Conservation (phyloP, 345 rosid species). For the Ailanthus altissimus region DNA sequence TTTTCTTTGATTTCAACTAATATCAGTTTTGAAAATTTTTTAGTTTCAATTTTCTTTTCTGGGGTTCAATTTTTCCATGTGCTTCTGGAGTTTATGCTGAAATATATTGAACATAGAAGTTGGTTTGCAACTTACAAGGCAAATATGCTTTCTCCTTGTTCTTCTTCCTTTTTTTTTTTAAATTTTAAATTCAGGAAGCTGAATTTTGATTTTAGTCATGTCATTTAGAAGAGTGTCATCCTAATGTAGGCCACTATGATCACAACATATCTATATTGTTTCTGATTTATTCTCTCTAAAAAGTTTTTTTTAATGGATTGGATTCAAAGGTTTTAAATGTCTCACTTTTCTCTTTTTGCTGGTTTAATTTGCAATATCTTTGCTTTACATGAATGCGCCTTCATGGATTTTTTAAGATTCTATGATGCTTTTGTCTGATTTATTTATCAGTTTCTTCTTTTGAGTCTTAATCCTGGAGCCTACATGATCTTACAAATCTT, state of each 20-base stretch:
- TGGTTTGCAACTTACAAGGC: conserved; percentile 1
- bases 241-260: not conserved
- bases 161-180: not conserved
- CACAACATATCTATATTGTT: not conserved
- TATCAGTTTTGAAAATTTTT: not conserved
- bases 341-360: not conserved
- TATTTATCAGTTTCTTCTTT: too few species aligned
- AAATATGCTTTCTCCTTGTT: too few species aligned
- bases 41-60: not conserved
- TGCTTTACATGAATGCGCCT: conserved; percentile 9
- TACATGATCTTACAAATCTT: too few species aligned
- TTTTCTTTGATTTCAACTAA: too few species aligned
- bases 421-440: not conserved
- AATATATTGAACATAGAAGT: not conserved
- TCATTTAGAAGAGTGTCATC: not conserved
- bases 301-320: not conserved
- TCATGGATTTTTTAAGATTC: not conserved
- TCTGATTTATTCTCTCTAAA: not conserved
- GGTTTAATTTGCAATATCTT: conserved; percentile 4
- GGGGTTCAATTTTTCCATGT: not conserved
- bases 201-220: not conserved
- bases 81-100: not conserved
- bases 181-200: not conserved
- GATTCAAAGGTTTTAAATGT: not conserved
- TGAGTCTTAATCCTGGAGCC: too few species aligned